Conservation (phyloP, 345 rosid genomes). For the Citrus reticulata region DNA sequence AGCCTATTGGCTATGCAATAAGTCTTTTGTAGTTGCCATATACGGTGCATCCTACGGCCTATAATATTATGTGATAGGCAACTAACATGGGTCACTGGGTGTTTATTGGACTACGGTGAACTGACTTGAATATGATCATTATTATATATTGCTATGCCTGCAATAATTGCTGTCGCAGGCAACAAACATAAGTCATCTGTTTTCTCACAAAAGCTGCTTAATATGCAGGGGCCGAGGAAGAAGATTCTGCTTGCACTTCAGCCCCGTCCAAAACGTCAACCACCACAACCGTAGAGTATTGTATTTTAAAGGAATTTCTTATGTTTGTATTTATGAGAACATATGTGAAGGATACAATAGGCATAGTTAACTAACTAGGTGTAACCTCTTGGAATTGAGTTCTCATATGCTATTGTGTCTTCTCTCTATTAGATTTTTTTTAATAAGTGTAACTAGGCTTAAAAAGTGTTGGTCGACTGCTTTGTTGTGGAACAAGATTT, state of each 20-base stretch:
- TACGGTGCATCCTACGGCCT: not conserved
- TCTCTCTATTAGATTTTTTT: not conserved
- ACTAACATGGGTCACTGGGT: not conserved
- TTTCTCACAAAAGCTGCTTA: not conserved
- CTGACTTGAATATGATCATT: not conserved
- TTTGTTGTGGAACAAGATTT: not conserved
- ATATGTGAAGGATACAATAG: not conserved
- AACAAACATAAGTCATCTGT: not conserved
- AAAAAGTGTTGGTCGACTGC: not conserved
- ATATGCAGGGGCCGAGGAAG: slow-evolving; percentile 64
- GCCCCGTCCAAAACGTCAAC: slow-evolving; percentile 10
- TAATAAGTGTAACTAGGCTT: not conserved
- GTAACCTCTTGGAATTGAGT: not conserved
- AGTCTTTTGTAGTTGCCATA: not conserved
- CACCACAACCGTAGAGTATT: not conserved
- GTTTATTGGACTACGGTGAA: not conserved
- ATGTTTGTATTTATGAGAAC: not conserved
- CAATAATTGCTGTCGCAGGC: too few species aligned
- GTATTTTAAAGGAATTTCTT: not conserved
- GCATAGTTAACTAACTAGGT: not conserved
- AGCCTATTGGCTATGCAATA: not conserved
- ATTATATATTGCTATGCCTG: not conserved
- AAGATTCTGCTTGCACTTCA: slow-evolving; percentile 51
- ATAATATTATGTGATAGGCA: not conserved
- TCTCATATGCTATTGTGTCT: not conserved